Evolutionary conservation across 164 flowering plant genomes (phyloP).

Genomic region (Aristolochia fimbriata): DNA sequence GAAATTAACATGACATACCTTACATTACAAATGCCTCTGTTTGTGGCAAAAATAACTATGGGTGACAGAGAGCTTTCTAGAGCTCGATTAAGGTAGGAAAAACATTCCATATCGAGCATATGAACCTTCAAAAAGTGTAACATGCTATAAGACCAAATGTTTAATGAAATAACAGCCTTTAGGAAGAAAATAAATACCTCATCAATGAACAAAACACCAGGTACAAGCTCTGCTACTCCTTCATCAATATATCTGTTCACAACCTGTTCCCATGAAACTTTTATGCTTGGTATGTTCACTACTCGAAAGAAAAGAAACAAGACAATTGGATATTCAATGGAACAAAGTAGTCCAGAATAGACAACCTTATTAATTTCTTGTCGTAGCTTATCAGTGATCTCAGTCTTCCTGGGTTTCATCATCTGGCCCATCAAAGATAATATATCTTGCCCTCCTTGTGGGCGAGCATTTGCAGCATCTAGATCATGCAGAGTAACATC

Average conservation of each 20-base stretch:
- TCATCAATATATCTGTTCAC: slow-evolving; percentile 87
- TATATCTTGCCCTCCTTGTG: slow-evolving; percentile 65
- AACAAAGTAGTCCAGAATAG: slow-evolving; percentile 8
- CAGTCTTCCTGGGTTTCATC: slow-evolving; percentile 97
- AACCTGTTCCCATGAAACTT: slow-evolving; percentile 40
- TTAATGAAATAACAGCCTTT: slow-evolving; percentile 4
- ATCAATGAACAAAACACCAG: slow-evolving; percentile 86
- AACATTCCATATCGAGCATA: slow-evolving; percentile 97
- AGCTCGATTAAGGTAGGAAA: slow-evolving; percentile 90
- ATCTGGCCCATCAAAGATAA: slow-evolving; percentile 67
- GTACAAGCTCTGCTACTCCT: slow-evolving; percentile 97
- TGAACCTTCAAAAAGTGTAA: slow-evolving; percentile 58
- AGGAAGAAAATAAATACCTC: slow-evolving; percentile 41
- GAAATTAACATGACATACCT: slow-evolving; percentile 33
- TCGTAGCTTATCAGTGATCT: slow-evolving; percentile 89
- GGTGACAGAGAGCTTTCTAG: slow-evolving; percentile 90
- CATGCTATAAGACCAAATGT: not conserved
- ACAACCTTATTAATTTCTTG: slow-evolving; percentile 94
- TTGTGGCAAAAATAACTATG: slow-evolving; percentile 91
- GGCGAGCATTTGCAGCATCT: slow-evolving; percentile 65
- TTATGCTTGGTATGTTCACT: not conserved
- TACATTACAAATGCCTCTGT: slow-evolving; percentile 88
- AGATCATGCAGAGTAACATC: slow-evolving; percentile 57
- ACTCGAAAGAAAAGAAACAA: not conserved
- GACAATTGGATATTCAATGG: not conserved